phyloP scores from a whole-genome alignment of 2,329 filamentous ascomycete genomes.

The Ceratocystis lukuohia region DNA sequence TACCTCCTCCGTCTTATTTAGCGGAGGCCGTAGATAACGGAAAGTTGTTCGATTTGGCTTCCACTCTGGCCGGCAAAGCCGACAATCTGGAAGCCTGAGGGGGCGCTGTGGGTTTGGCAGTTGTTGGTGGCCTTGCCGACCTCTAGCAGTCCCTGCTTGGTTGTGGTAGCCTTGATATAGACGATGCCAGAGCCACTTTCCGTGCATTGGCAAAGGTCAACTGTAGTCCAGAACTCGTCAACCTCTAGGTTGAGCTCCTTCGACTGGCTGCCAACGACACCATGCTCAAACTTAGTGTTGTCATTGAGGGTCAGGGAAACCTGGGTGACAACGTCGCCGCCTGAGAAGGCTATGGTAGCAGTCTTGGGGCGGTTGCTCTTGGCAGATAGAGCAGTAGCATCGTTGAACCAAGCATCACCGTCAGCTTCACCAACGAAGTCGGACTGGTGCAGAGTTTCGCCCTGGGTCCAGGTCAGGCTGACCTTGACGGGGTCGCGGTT shows the following conservation, averaged over 20 bases:
- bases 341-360: conserved; percentile 33
- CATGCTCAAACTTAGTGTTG: conserved; percentile 38
- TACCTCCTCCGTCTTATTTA: conserved; percentile 21
- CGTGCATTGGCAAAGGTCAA: conserved; percentile 38
- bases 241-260: conserved; percentile 31
- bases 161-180: conserved; percentile 42
- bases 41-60: conserved; percentile 43
- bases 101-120: conserved; percentile 35
- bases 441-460: conserved; percentile 31
- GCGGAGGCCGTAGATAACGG: conserved; percentile 34
- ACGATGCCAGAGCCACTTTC: conserved; percentile 36
- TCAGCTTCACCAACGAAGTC: conserved; percentile 35
- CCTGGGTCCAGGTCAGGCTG: conserved; percentile 35
- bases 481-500: conserved; percentile 53
- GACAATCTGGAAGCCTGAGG: conserved; percentile 38
- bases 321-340: conserved; percentile 36
- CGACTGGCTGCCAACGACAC: conserved; percentile 37
- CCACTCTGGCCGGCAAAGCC: conserved; percentile 40
- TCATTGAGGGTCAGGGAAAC: conserved; percentile 36
- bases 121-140: conserved; percentile 34
- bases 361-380: conserved; percentile 26
- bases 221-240: conserved; percentile 37
- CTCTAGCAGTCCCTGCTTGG: conserved; percentile 32
- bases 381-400: conserved; percentile 31
- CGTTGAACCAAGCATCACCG: conserved; percentile 41